Percentiles rank a stretch among this genome's conserved stretches.
Conservation (phyloP, 2,329 filamentous ascomycete genomes). For the Endoconidiophora polonica region DNA sequence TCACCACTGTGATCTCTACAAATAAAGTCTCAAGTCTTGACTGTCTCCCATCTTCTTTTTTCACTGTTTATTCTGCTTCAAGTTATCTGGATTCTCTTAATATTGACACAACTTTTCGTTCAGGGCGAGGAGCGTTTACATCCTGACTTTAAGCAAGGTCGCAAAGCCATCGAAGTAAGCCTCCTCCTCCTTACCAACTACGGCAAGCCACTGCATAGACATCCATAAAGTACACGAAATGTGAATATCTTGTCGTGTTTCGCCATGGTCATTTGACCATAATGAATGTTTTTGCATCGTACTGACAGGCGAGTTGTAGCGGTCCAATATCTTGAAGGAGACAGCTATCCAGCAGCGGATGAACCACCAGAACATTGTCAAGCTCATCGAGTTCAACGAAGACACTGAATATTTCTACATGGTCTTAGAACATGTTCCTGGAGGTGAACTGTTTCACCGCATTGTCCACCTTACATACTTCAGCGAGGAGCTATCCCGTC, state of each 20-base stretch:
- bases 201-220: slow-evolving; percentile 16
- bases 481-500: slow-evolving; percentile 83
- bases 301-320: slow-evolving; percentile 32
- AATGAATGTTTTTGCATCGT: too few species aligned
- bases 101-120: slow-evolving; percentile 7
- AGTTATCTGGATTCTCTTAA: neutral
- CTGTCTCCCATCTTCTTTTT: slow-evolving; percentile 14
- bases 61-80: slow-evolving; percentile 34
- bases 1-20: neutral
- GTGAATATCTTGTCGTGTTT: too few species aligned
- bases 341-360: slow-evolving; percentile 97
- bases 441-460: slow-evolving; percentile 94
- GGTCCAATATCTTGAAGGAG: slow-evolving; percentile 95
- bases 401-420: slow-evolving; percentile 96
- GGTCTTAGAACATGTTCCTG: slow-evolving; percentile 82
- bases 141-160: slow-evolving; percentile 88
- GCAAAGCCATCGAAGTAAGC: slow-evolving; percentile 93
- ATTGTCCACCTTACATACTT: slow-evolving; percentile 98
- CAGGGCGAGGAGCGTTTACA: slow-evolving; percentile 84
- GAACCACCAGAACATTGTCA: slow-evolving; percentile 91
- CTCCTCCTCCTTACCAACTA: slow-evolving; percentile 1
- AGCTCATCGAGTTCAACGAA: slow-evolving; percentile 84
- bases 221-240: slow-evolving; percentile 14
- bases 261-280: too few species aligned
- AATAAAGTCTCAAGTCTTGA: slow-evolving; percentile 1